These are phyloP conservation scores for Adansonia grandidieri DNA, from an alignment of 441 rosid species.

Conservation along the genomic window DNA sequence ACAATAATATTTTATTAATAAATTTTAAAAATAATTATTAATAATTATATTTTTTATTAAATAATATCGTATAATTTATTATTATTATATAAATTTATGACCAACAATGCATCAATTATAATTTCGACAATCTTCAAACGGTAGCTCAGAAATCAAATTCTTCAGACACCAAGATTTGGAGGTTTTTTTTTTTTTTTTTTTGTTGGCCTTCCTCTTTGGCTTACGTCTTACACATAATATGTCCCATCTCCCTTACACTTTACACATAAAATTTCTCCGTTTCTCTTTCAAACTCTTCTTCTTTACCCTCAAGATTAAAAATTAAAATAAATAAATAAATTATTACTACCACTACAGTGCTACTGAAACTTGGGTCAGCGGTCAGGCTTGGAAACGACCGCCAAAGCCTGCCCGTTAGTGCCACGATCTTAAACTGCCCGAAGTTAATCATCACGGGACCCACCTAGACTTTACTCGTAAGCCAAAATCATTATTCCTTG, in stretches of 20 bases:
- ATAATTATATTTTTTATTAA: too few species aligned
- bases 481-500: constrained; percentile 63
- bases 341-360: too few species aligned
- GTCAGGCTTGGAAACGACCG: constrained; percentile 39
- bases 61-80: too few species aligned
- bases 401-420: constrained; percentile 42
- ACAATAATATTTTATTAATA: too few species aligned
- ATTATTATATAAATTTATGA: too few species aligned
- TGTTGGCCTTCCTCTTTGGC: constrained; percentile 26
- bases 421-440: constrained; percentile 51
- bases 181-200: too few species aligned
- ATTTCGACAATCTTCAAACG: too few species aligned
- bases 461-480: constrained; percentile 58
- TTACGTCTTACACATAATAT: constrained; percentile 33
- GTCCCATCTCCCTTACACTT: constrained; percentile 36
- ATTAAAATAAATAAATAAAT: background rate
- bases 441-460: constrained; percentile 56
- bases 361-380: constrained; percentile 39
- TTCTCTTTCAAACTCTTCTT: constrained; percentile 3
- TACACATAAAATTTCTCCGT: constrained; percentile 28
- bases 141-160: too few species aligned
- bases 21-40: too few species aligned
- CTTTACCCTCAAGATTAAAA: background rate
- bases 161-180: too few species aligned
- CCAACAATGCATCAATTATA: too few species aligned